Evolutionary conservation across 164 flowering plant species (phyloP), one percentile per base, ranked within the genome.

Genomic region (Chloranthus sessilifolius): DNA sequence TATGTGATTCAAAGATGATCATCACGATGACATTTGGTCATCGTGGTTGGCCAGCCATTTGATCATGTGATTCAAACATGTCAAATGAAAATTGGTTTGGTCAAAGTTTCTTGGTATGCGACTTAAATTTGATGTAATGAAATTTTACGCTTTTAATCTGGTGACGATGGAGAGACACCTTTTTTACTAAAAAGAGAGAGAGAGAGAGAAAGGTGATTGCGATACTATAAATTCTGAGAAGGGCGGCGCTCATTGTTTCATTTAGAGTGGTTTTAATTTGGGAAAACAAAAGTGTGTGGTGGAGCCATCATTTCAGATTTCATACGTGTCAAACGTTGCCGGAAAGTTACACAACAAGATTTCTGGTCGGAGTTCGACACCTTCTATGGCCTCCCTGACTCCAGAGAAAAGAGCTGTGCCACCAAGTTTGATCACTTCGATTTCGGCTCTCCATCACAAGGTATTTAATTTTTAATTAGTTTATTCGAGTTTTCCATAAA

Each of bases 231-330:
- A 44, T 12, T n/a, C n/a, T n/a, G n/a, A 44, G 48, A 5, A 21
- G 42, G 17, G 2, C 10, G 16, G 11, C n/a, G 20, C 25, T 17
- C 31, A n/a, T 15, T 44, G 30, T 44, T 26, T 15, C 31, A 38
- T 9, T 38, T 15, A 15, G 12, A 1, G 19, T 17, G 15, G 42
- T 5, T 21, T 11, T 10, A 7, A 11, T 5, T 12, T 5, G 7
- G 16, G 16, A 2, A 10, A 28, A 8, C 2, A 17, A 56, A 30
- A 21, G 73, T 81, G 87, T 81, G 87, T 48, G 83, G 87, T 8
- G 87, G 87, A 31, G 79, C 87, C 7, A 69, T 80, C 17, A 69
- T 80, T 3, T 69, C 82, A 43, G 83, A 71, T 43, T 66, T 50
- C 44, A 44, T 63, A 27, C 45, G 51, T 27, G 52, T 6, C 25